phyloP scores from a whole-genome alignment of 805 yeast genomes.

The Barnettozyma californica region DNA sequence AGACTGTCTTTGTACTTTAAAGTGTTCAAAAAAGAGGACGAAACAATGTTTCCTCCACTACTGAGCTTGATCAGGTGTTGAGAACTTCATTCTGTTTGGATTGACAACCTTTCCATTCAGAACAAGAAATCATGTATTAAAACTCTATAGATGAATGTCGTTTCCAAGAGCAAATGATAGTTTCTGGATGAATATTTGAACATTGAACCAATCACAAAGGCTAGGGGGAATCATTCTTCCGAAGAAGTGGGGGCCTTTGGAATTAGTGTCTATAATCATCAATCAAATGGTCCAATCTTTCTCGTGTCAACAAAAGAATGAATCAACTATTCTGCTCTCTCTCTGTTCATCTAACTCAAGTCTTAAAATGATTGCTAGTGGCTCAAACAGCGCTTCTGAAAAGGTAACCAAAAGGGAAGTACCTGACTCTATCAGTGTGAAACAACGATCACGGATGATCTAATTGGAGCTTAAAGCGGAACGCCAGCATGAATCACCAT shows the following conservation, averaged over 20 bases:
- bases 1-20: neutral
- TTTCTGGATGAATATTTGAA: neutral
- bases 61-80: neutral
- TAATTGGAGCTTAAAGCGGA: neutral
- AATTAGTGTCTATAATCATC: neutral
- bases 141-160: slow-evolving; percentile 10
- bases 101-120: neutral
- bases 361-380: slow-evolving; percentile 4
- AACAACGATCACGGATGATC: slow-evolving; percentile 6
- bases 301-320: slow-evolving; percentile 7
- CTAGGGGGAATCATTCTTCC: neutral
- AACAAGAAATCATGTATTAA: slow-evolving; percentile 4
- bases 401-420: slow-evolving; percentile 5
- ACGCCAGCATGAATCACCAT: slow-evolving; percentile 7
- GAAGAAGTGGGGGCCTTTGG: neutral
- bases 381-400: neutral
- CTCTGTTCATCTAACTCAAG: slow-evolving; percentile 3
- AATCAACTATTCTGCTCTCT: neutral
- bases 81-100: neutral
- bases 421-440: neutral
- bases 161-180: slow-evolving; percentile 2
- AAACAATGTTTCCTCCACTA: neutral
- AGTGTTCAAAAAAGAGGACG: neutral
- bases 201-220: neutral
- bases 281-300: neutral